These are phyloP conservation scores for Nitzschia sp. DNA, from an alignment of 108 stramenopile genomes.

Conservation along the genomic window DNA sequence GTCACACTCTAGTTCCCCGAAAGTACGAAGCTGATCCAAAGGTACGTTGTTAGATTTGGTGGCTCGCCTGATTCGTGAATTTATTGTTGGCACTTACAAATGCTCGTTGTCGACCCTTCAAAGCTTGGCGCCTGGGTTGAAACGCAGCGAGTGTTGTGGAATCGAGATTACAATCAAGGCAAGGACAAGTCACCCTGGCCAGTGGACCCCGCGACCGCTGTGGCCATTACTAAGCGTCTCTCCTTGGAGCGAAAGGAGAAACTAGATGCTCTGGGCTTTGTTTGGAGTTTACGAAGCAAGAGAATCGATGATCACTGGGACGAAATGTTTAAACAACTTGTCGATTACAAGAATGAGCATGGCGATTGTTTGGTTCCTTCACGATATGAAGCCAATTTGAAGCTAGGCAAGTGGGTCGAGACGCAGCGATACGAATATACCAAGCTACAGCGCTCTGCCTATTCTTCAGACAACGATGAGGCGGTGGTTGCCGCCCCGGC, in stretches of 20 bases:
- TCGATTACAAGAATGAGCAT: constrained; percentile 49
- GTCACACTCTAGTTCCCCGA: constrained; percentile 57
- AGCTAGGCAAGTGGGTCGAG: constrained; percentile 50
- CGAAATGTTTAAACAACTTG: constrained; percentile 46
- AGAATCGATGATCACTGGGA: constrained; percentile 66
- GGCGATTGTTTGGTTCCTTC: constrained; percentile 65
- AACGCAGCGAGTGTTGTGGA: constrained; percentile 46
- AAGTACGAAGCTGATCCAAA: constrained; percentile 45
- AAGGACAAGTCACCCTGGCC: neutral
- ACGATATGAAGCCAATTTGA: constrained; percentile 50
- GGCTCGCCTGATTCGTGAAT: neutral
- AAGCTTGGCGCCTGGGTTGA: constrained; percentile 58
- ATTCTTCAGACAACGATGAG: neutral
- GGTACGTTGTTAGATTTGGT: no score
- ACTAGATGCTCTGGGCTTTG: constrained; percentile 59
- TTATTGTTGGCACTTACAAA: neutral
- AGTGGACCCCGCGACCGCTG: neutral
- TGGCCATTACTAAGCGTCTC: constrained; percentile 1
- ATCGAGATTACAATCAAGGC: constrained; percentile 25
- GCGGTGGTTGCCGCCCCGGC: neutral
- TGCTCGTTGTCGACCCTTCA: neutral
- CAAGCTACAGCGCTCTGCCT: constrained; percentile 20
- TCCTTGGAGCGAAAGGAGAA: constrained; percentile 39
- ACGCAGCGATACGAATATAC: constrained; percentile 60
- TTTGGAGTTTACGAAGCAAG: constrained; percentile 60